Conservation (phyloP, 495 filamentous ascomycete genomes). For the Podospora didyma region DNA sequence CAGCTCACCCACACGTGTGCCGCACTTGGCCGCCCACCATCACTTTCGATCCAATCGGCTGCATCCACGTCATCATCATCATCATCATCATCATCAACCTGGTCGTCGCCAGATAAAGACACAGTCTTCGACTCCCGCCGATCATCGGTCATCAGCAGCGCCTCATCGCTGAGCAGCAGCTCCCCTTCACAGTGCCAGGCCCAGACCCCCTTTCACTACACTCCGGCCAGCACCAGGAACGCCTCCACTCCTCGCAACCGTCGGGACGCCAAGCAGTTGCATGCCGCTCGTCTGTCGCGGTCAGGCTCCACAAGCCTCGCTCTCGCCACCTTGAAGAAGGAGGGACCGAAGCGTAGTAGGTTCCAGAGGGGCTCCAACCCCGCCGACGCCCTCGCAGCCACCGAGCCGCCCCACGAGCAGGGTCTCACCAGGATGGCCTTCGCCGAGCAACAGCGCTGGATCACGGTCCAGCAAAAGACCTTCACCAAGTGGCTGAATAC, state of each 20-base stretch:
- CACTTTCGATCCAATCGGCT: constrained; percentile 27
- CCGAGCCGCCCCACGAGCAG: constrained; percentile 36
- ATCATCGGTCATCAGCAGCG: constrained; percentile 25
- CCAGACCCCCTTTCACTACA: constrained; percentile 3
- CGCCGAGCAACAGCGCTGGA: constrained; percentile 78
- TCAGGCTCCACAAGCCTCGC: constrained; percentile 30
- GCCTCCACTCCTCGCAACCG: constrained; percentile 24
- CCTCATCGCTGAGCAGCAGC: constrained; percentile 13
- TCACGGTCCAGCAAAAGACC: constrained; percentile 98
- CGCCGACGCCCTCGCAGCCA: constrained; percentile 25
- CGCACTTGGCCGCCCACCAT: constrained; percentile 14
- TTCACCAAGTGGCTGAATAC: constrained; percentile 99
- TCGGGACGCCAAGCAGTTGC: constrained; percentile 32
- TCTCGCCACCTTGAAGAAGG: constrained; percentile 20
- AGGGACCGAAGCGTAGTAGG: constrained; percentile 20
- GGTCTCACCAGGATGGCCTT: constrained; percentile 48
- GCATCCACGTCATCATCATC: constrained; percentile 13
- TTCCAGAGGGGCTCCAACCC: constrained; percentile 26
- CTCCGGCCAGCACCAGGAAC: constrained; percentile 1
- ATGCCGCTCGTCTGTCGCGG: constrained; percentile 29
- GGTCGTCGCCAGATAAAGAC: constrained; percentile 16
- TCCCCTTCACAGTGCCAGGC: constrained; percentile 4
- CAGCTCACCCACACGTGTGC: constrained; percentile 6
- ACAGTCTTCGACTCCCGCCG: constrained; percentile 24
- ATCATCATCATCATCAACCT: constrained; percentile 16